Conservation (phyloP, 1,284 basidiomycete genomes). For the Golubevia sp. region DNA sequence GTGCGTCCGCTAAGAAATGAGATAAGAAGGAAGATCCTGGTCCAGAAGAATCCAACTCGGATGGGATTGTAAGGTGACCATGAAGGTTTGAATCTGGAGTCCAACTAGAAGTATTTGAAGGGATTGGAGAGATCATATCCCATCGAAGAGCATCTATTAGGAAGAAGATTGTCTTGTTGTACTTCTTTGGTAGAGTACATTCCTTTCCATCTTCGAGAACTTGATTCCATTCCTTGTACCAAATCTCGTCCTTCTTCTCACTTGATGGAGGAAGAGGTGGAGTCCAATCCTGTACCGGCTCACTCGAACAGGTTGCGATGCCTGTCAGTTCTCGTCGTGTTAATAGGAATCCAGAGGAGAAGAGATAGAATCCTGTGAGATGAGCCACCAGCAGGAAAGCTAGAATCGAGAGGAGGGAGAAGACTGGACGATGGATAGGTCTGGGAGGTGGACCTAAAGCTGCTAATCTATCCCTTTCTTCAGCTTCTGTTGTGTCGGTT, state of each 20-base stretch:
- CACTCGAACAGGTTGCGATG: conserved; percentile 7
- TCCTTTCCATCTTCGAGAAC: conserved; percentile 24
- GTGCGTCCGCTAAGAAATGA: too few relatives aligned
- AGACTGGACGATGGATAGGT: conserved; percentile 16
- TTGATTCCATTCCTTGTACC: conserved; percentile 27
- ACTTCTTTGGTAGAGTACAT: conserved; percentile 38
- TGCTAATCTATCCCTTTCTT: not conserved
- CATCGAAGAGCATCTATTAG: too few relatives aligned
- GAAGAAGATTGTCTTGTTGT: conserved; percentile 7
- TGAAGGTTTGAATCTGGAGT: too few relatives aligned
- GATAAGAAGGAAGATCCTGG: too few relatives aligned
- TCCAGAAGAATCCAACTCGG: too few relatives aligned
- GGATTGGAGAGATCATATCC: too few relatives aligned
- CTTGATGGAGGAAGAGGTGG: conserved; percentile 1
- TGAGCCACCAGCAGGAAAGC: conserved; percentile 26
- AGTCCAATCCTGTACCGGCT: not conserved
- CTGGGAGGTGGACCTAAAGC: conserved; percentile 1
- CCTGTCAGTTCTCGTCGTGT: conserved; percentile 38
- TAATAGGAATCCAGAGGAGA: conserved; percentile 53
- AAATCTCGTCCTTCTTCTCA: conserved; percentile 10
- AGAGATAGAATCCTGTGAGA: conserved; percentile 34
- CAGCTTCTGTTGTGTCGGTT: not conserved
- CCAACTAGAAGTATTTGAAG: too few relatives aligned
- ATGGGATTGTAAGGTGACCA: too few relatives aligned
- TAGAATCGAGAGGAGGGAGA: conserved; percentile 27